Conservation (phyloP, 768 basidiomycete genomes). For the Thelephora ganbajun region DNA sequence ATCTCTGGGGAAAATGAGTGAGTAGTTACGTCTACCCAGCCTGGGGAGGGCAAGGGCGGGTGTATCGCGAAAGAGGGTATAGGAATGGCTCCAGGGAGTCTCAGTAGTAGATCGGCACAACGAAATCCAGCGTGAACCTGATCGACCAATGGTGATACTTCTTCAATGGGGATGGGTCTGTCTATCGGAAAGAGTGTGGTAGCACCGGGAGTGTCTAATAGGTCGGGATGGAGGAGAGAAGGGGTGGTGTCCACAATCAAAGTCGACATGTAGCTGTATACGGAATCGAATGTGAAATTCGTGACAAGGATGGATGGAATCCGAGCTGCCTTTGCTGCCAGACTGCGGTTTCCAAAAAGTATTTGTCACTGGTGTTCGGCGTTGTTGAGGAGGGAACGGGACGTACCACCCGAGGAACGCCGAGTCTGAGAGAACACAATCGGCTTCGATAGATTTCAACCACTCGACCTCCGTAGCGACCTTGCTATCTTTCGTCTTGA, state of each 20-base stretch:
- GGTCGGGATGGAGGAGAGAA: background rate
- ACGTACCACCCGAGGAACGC: constrained; percentile 67
- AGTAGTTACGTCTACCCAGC: constrained; percentile 42
- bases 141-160: constrained; percentile 50
- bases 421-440: constrained; percentile 62
- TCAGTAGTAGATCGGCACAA: constrained; percentile 55
- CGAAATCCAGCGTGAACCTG: constrained; percentile 53
- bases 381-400: background rate
- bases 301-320: constrained; percentile 65
- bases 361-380: no score
- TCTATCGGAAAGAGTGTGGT: constrained; percentile 19
- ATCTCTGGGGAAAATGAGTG: constrained; percentile 35
- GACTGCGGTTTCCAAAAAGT: constrained; percentile 27
- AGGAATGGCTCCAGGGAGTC: constrained; percentile 61
- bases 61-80: constrained; percentile 53
- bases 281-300: constrained; percentile 79
- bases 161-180: constrained; percentile 32
- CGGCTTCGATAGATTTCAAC: constrained; percentile 35
- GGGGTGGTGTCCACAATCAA: constrained; percentile 28
- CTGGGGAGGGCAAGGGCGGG: constrained; percentile 42
- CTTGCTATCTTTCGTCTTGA: constrained; percentile 38
- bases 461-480: constrained; percentile 42
- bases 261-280: constrained; percentile 64
- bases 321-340: constrained; percentile 47
- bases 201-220: constrained; percentile 7